phyloP scores from a whole-genome alignment of 345 rosid genomes.

The Clausena lansium region DNA sequence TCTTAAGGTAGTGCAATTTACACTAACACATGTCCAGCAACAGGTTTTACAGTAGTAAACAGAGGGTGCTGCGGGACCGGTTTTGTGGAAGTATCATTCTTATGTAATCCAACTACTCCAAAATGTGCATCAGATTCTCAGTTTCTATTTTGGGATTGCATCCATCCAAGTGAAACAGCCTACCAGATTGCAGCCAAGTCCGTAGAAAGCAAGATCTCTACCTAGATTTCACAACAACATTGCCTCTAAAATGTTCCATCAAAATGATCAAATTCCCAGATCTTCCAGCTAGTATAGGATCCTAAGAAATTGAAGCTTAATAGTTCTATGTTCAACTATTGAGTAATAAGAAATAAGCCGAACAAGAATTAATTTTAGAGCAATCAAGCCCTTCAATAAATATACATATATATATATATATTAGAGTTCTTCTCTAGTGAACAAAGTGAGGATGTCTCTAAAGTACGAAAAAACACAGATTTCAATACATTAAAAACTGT shows the following conservation, averaged over 20 bases:
- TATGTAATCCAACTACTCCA: conserved; percentile 32
- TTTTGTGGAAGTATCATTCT: conserved; percentile 22
- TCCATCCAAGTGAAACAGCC: conserved; percentile 44
- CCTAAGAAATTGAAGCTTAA: not conserved
- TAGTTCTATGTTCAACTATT: not conserved
- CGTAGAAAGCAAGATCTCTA: conserved; percentile 15
- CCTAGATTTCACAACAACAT: not conserved
- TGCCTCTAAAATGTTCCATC: not conserved
- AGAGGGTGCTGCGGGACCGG: conserved; percentile 53
- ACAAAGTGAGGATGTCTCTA: too few relatives aligned
- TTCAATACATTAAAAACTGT: too few relatives aligned
- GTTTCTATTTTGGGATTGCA: conserved; percentile 45
- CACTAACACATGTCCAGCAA: not conserved
- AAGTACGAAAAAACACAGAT: too few relatives aligned
- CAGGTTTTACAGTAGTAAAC: conserved; percentile 44
- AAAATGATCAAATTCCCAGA: not conserved
- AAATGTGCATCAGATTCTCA: conserved; percentile 30
- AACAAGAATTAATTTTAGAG: not conserved
- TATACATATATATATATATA: too few relatives aligned
- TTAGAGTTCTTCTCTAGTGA: too few relatives aligned
- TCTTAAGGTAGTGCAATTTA: not conserved
- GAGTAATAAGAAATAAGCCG: not conserved
- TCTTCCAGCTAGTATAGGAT: not conserved
- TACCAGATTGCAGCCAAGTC: conserved; percentile 15
- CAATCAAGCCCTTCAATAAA: not conserved